These are phyloP conservation scores for Albatrellus sp. DNA, from an alignment of 1,284 basidiomycete genomes.

Conservation along the genomic window DNA sequence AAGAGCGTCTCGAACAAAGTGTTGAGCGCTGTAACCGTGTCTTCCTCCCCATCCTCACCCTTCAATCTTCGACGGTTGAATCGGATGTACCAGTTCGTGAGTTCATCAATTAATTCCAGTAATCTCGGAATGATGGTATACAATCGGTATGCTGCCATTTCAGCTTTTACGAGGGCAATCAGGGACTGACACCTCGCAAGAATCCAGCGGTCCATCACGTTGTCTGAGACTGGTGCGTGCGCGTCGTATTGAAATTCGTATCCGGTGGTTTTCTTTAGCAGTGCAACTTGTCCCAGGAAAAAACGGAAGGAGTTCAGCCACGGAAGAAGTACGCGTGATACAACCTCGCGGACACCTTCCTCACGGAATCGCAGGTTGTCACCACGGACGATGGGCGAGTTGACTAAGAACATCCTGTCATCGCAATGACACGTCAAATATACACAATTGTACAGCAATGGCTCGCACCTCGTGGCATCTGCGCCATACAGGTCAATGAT, in stretches of 20 bases:
- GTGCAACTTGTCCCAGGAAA: slow-evolving; percentile 91
- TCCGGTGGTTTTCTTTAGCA: slow-evolving; percentile 77
- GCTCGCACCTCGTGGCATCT: slow-evolving; percentile 75
- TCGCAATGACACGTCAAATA: slow-evolving; percentile 1
- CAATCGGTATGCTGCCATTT: slow-evolving; percentile 97
- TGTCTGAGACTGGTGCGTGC: slow-evolving; percentile 74
- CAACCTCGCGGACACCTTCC: slow-evolving; percentile 93
- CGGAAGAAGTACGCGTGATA: slow-evolving; percentile 91
- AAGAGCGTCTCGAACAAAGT: slow-evolving; percentile 93
- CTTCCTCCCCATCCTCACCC: slow-evolving; percentile 87
- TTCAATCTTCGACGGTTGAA: slow-evolving; percentile 96
- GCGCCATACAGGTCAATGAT: slow-evolving; percentile 92
- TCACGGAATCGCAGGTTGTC: slow-evolving; percentile 98
- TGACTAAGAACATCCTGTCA: slow-evolving; percentile 89
- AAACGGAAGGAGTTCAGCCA: slow-evolving; percentile 99
- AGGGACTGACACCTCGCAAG: slow-evolving; percentile 94
- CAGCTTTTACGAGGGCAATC: slow-evolving; percentile 82
- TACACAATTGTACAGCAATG: neutral
- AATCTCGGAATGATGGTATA: slow-evolving; percentile 97
- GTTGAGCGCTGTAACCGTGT: slow-evolving; percentile 85
- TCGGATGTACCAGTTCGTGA: slow-evolving; percentile 99
- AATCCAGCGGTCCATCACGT: slow-evolving; percentile 99
- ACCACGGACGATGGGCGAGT: slow-evolving; percentile 96
- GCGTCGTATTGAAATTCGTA: slow-evolving; percentile 82
- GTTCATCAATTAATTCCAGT: slow-evolving; percentile 86